Conservation (phyloP, 2,329 filamentous ascomycete species). For the Arachnopeziza araneosa region DNA sequence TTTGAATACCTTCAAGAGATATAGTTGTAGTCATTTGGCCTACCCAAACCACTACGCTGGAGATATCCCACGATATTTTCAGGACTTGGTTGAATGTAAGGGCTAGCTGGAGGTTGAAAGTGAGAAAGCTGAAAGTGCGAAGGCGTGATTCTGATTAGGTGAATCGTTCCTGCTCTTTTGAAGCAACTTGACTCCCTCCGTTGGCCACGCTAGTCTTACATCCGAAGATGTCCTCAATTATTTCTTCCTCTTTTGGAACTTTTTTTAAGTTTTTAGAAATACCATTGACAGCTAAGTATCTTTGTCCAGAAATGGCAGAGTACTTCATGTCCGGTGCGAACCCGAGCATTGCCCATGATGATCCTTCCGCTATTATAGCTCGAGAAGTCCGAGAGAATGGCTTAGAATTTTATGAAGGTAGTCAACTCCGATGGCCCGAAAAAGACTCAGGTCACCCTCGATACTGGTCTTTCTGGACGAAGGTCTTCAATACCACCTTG, state of each 20-base stretch:
- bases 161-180: neutral
- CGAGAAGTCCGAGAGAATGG: neutral
- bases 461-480: neutral
- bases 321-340: neutral
- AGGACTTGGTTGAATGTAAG: no score
- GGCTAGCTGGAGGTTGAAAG: no score
- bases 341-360: neutral
- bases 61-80: no score
- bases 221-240: neutral
- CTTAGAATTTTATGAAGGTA: neutral
- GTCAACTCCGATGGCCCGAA: neutral
- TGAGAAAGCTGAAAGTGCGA: no score
- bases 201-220: neutral
- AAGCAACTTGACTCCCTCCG: neutral
- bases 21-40: no score
- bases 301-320: neutral
- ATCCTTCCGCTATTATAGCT: neutral
- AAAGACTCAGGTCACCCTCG: neutral
- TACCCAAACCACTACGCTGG: no score
- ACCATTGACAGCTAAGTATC: neutral
- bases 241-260: neutral
- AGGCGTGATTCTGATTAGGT: neutral
- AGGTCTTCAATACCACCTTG: neutral
- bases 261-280: neutral
- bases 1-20: no score